phyloP scores from a whole-genome alignment of 2,329 filamentous ascomycete species.

The Penicillium verrucosum region DNA sequence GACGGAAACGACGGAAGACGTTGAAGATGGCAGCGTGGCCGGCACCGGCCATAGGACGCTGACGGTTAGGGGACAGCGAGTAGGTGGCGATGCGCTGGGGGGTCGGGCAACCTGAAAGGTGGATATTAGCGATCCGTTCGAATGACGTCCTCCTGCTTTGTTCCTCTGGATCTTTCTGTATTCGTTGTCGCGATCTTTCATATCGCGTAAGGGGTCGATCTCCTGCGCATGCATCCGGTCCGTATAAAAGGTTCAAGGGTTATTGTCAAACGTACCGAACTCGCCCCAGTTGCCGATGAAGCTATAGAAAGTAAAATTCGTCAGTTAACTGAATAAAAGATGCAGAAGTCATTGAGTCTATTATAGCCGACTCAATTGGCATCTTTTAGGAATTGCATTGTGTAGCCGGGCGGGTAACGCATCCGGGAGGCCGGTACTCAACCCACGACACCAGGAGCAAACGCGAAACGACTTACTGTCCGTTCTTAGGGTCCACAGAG shows the following conservation, averaged over 20 bases:
- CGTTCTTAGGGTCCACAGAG: conserved; percentile 42
- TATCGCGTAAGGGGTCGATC: neutral
- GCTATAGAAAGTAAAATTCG: conserved; percentile 44
- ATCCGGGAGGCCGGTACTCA: conserved; percentile 14
- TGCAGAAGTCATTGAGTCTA: neutral
- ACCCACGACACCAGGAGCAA: conserved; percentile 1
- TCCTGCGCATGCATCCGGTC: conserved; percentile 13
- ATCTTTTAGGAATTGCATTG: conserved; percentile 2
- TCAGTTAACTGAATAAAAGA: conserved; percentile 21
- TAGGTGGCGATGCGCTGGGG: conserved; percentile 65
- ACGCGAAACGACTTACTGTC: conserved; percentile 38
- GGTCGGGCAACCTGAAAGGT: conserved; percentile 33
- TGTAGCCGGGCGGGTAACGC: conserved; percentile 18
- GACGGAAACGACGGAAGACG: conserved; percentile 78
- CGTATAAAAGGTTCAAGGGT: conserved; percentile 12
- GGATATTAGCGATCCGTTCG: neutral
- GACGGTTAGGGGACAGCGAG: conserved; percentile 79
- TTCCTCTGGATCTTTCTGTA: neutral
- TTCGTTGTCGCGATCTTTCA: neutral
- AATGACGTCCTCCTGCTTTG: neutral
- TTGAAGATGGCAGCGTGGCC: conserved; percentile 89
- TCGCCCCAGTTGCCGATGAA: conserved; percentile 72
- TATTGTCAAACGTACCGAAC: conserved; percentile 62
- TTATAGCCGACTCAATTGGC: neutral
- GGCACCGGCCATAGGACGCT: conserved; percentile 78